Conservation (phyloP, 805 yeast genomes). For the Cyberlindnera amylophila region DNA sequence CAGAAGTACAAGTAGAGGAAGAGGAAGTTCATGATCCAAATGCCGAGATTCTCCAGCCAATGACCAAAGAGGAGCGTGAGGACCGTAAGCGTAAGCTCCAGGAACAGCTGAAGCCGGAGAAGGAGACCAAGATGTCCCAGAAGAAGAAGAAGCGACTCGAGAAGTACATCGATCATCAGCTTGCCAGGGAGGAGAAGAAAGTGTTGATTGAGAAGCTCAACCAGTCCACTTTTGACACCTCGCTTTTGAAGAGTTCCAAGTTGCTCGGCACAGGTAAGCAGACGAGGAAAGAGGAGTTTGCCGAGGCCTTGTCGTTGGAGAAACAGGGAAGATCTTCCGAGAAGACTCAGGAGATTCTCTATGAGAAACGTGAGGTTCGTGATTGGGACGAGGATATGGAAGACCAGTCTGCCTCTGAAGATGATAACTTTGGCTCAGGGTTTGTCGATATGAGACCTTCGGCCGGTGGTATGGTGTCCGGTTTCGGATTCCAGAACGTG, state of each 20-base stretch:
- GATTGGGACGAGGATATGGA: slow-evolving; percentile 51
- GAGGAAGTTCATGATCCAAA: slow-evolving; percentile 46
- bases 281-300: slow-evolving; percentile 63
- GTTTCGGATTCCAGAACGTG: slow-evolving; percentile 63
- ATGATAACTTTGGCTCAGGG: slow-evolving; percentile 32
- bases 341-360: slow-evolving; percentile 54
- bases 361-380: slow-evolving; percentile 62
- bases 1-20: not conserved
- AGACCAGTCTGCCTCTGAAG: slow-evolving; percentile 13
- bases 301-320: slow-evolving; percentile 74
- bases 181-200: slow-evolving; percentile 84
- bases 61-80: slow-evolving; percentile 58
- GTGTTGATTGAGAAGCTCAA: slow-evolving; percentile 68
- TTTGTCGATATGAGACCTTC: slow-evolving; percentile 73
- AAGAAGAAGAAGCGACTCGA: slow-evolving; percentile 78
- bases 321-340: slow-evolving; percentile 68
- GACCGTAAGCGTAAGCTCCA: slow-evolving; percentile 64
- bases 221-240: slow-evolving; percentile 61
- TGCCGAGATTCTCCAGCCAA: slow-evolving; percentile 57
- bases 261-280: slow-evolving; percentile 69
- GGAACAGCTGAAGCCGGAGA: slow-evolving; percentile 51
- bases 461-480: slow-evolving; percentile 58
- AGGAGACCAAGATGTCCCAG: slow-evolving; percentile 65
- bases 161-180: slow-evolving; percentile 87
- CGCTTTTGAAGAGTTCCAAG: slow-evolving; percentile 67